Conservation (phyloP, 306 rosid genomes). For the Quercus bicolor region DNA sequence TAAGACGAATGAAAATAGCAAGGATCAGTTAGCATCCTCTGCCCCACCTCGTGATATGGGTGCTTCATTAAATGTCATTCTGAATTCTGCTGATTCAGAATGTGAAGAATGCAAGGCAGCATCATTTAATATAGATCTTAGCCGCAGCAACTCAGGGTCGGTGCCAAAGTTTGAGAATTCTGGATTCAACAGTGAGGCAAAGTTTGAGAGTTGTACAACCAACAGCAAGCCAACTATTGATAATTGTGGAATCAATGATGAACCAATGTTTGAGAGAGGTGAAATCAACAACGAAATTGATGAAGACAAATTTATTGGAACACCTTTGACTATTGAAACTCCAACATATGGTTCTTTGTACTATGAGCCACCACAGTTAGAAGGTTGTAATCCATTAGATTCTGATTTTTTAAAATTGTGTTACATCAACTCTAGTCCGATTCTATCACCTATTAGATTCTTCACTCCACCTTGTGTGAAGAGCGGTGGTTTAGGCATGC, state of each 20-base stretch:
- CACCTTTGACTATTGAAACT: conserved; percentile 45
- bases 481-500: conserved; percentile 39
- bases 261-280: conserved; percentile 16
- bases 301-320: conserved; percentile 35
- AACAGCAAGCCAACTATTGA: conserved; percentile 31
- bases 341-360: conserved; percentile 59
- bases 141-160: conserved; percentile 49
- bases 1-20: conserved; percentile 51
- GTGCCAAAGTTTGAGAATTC: conserved; percentile 33
- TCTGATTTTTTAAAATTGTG: conserved; percentile 40
- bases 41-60: conserved; percentile 47
- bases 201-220: conserved; percentile 28
- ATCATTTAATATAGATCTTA: conserved; percentile 39
- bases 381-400: conserved; percentile 50
- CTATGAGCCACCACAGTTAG: conserved; percentile 67
- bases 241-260: conserved; percentile 25
- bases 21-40: conserved; percentile 60
- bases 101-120: conserved; percentile 49
- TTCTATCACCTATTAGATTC: conserved; percentile 54
- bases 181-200: conserved; percentile 25
- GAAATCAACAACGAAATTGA: conserved; percentile 31
- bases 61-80: conserved; percentile 53
- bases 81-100: conserved; percentile 62
- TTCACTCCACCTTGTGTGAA: conserved; percentile 83
- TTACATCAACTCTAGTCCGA: conserved; percentile 39